Base-by-base conservation (phyloP, 2,329 filamentous ascomycete genomes). In the Blastomyces parvus region DNA sequence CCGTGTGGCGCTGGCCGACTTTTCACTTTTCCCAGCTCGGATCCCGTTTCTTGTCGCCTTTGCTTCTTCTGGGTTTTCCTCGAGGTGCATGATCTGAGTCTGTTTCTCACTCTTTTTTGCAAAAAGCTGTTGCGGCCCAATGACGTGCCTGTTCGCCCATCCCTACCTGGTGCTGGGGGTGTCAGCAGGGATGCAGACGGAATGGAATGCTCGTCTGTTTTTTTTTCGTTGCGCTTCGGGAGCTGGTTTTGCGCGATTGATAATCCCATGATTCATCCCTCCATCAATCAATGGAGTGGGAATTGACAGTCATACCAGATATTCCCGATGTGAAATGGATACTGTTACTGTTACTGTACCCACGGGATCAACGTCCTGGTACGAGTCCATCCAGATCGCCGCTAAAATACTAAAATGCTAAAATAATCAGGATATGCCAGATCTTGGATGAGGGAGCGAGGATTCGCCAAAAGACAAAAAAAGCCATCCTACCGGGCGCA, bases 71-170 rank as follows among this genome's bases (percentile, higher is more conserved):
- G n/a, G n/a, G n/a, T n/a, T n/a, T n/a, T n/a, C n/a, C n/a, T n/a
- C n/a, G n/a, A n/a, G n/a, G n/a, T n/a, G n/a, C n/a, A 50, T 61
- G 60, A 48, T 65, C 52, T 61, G 33, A 33, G 55, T 63, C 38
- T 42, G 17, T 59, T 40, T 62, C 52, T 62, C 46, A 62, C 61
- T 59, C 46, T 56, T 30, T 30, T 33, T 53, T 19, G 17, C 17
- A 1, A 46, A 46, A 13, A 22, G 14, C 27, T 58, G 61, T 60
- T 58, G 36, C 55, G 55, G 55, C 55, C 55, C 55, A 58, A 58
- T 58, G 36, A 17, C 36, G 27, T 4, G 55, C 33, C 13, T 27
- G 55, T 42, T 58, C 55, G 55, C 55, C 55, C 55, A 58, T 58
- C 55, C 55, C 36, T 58, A 2, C 55, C 55, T 8, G 36, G 19